Conservation (phyloP, 2,329 filamentous ascomycete genomes). For the Fusarium zealandicum region DNA sequence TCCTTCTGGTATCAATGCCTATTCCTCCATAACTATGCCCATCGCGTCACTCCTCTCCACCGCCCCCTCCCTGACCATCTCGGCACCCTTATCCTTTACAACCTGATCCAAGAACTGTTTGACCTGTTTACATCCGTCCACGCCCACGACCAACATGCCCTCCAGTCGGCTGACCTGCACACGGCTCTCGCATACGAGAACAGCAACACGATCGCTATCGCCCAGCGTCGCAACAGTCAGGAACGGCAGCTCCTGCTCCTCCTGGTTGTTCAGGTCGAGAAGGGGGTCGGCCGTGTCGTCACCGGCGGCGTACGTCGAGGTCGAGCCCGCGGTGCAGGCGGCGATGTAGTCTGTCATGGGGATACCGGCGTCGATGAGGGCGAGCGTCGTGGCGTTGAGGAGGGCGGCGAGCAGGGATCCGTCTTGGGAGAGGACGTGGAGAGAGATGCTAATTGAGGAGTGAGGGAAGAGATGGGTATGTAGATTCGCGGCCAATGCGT, state of each 20-base stretch:
- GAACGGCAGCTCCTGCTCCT: constrained; percentile 88
- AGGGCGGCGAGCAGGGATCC: constrained; percentile 89
- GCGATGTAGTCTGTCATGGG: constrained; percentile 93
- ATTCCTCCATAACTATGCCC: constrained; percentile 60
- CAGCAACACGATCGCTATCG: constrained; percentile 75
- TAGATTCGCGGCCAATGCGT: constrained; percentile 77
- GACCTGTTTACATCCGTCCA: constrained; percentile 91
- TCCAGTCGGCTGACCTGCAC: constrained; percentile 85
- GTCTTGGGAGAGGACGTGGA: constrained; percentile 90
- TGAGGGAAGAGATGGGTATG: constrained; percentile 91
- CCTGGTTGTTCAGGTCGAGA: constrained; percentile 78
- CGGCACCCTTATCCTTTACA: constrained; percentile 73
- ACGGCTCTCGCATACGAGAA: constrained; percentile 85
- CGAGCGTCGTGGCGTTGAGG: constrained; percentile 89
- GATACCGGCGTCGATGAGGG: constrained; percentile 91
- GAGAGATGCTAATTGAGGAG: constrained; percentile 79
- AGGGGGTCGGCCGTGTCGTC: constrained; percentile 78
- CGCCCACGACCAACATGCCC: constrained; percentile 89
- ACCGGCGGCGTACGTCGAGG: constrained; percentile 68
- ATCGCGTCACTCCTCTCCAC: constrained; percentile 57
- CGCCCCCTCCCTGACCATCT: constrained; percentile 65
- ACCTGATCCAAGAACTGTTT: constrained; percentile 81
- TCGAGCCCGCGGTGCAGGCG: constrained; percentile 86
- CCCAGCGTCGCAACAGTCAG: constrained; percentile 85
- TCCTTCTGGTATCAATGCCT: constrained; percentile 19